Evolutionary conservation across 1,284 basidiomycete species (phyloP).

Genomic region (Cutaneotrichosporon mucoides): DNA sequence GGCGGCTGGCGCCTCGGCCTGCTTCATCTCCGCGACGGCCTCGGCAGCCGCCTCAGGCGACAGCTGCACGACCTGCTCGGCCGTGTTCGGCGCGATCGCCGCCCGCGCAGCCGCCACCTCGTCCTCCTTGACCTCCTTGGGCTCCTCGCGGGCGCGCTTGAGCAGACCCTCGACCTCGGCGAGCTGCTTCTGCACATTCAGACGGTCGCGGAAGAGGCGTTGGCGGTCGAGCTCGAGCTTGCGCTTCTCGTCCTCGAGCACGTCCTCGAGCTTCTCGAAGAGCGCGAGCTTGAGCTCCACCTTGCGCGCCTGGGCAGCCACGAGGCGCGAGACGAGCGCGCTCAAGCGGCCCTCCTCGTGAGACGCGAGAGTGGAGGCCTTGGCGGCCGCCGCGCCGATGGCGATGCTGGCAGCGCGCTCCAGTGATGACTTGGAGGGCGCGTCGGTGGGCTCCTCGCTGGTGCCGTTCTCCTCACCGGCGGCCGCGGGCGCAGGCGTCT

Average conservation of each 20-base stretch:
- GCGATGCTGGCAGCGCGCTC: constrained; percentile 76
- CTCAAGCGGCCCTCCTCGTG: constrained; percentile 80
- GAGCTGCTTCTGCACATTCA: constrained; percentile 38
- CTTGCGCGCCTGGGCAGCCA: constrained; percentile 87
- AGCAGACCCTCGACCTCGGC: constrained; percentile 41
- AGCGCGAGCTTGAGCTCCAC: constrained; percentile 88
- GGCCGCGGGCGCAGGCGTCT: neutral
- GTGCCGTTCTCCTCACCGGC: constrained; percentile 39
- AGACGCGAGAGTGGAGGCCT: constrained; percentile 75
- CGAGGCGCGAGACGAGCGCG: constrained; percentile 73
- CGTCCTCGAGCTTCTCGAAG: constrained; percentile 84
- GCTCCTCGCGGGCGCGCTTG: constrained; percentile 27
- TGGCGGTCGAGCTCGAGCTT: constrained; percentile 47
- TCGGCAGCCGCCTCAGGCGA: constrained; percentile 4
- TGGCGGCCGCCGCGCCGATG: constrained; percentile 82
- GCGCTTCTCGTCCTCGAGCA: constrained; percentile 72
- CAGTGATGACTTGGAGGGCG: constrained; percentile 68
- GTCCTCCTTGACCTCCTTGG: constrained; percentile 3
- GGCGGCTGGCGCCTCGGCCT: neutral
- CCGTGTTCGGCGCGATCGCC: constrained; percentile 15
- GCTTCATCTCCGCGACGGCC: constrained; percentile 6
- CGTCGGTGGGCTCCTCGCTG: constrained; percentile 22
- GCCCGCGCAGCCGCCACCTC: constrained; percentile 9
- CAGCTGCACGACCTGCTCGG: constrained; percentile 10
- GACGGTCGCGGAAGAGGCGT: constrained; percentile 44